Evolutionary conservation across 176 grass and related monocot genomes (phyloP), one percentile per base, ranked within the genome.

Genomic region (Oryza meyeriana): DNA sequence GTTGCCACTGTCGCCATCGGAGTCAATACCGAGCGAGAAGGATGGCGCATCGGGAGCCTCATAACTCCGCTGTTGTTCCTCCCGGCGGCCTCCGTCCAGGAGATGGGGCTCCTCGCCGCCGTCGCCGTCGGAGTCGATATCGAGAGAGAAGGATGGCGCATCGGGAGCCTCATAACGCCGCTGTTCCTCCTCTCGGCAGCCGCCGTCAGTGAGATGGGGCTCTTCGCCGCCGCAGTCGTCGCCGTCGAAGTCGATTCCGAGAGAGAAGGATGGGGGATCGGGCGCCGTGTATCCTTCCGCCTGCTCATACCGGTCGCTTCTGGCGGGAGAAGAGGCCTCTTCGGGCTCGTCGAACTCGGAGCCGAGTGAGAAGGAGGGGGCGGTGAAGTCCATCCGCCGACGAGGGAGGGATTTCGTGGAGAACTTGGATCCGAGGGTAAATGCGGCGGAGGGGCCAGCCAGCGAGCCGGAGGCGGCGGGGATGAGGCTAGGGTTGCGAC

Each of bases 191-290:
- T 20, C 33, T 17, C 12, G 45, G 10, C 59, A n/a, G 38, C 40
- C 13, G 33, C 10, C 20, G 12, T 10, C 42, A 6, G 41, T 1
- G 26, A 38, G 38, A 8, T 62, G 47, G 38, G 4, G 8, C 64
- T 12, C 50, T 68, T 76, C 35, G 75, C 55, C 52, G 22, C 44
- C 12, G 44, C 10, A 20, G 7, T 7, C 55, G 20, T 58, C 52
- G 8, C 55, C 20, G 1, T 81, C 84, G 66, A 83, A 48, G 55
- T 79, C 88, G 77, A 94, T 29, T 24, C 92, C 89, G n/a, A 94
- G 89, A 66, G 92, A 94, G 89, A 94, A 94, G 9, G 92, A 94
- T 8, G 92, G 95, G 44, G 61, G 79, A n/a, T 57, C 52, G 6
- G 52, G 52, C 5, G 52, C 52, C 18, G 18, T n/a, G 6, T 57